Percentiles rank a stretch among this genome's conserved stretches.
Conservation (phyloP, 108 stramenopile genomes). For the Bacterosira constricta region DNA sequence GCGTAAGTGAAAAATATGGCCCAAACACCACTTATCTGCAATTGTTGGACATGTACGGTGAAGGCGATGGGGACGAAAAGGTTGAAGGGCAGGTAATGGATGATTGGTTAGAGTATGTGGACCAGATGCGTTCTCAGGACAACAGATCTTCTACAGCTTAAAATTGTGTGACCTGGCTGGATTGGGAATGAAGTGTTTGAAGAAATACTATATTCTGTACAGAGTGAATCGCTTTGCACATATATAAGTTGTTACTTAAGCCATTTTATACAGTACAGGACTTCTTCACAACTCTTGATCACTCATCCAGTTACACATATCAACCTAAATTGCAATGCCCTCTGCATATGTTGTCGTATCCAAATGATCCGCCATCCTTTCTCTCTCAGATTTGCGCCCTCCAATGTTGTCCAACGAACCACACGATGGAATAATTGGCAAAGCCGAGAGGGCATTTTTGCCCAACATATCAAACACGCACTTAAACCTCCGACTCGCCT, state of each 20-base stretch:
- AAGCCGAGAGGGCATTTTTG: background rate
- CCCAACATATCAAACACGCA: conserved; percentile 15
- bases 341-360: conserved; percentile 3
- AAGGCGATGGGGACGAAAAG: background rate
- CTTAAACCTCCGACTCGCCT: conserved; percentile 30
- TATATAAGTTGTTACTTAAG: background rate
- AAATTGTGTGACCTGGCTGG: background rate
- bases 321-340: conserved; percentile 15
- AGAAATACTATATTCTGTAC: background rate
- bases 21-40: conserved; percentile 31
- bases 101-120: conserved; percentile 50
- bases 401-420: background rate
- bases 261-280: background rate
- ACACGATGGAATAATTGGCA: background rate
- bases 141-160: conserved; percentile 11
- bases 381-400: background rate
- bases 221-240: too few species aligned
- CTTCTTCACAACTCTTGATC: background rate
- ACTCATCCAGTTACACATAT: background rate
- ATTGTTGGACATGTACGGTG: conserved; percentile 43
- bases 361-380: conserved; percentile 4
- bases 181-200: background rate
- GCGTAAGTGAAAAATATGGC: background rate
- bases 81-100: conserved; percentile 5
- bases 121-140: conserved; percentile 1